Percentiles rank a stretch among this genome's conserved stretches.
Conservation (phyloP, 2,329 filamentous ascomycete genomes). For the Calycina marina region DNA sequence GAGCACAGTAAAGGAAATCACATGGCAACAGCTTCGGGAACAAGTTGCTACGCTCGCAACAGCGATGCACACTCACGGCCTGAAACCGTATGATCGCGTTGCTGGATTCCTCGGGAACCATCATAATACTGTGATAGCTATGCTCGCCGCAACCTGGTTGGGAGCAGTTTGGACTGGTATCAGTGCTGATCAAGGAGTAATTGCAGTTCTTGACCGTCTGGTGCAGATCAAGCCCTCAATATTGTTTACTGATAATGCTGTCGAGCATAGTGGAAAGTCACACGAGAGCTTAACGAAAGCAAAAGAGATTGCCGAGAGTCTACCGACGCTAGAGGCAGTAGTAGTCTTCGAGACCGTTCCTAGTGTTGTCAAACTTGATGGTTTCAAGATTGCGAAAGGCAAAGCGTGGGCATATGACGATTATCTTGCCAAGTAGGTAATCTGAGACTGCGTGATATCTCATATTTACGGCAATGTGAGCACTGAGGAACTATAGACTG, state of each 20-base stretch:
- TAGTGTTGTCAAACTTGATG: constrained; percentile 14
- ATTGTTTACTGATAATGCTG: constrained; percentile 76
- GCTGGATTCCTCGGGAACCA: constrained; percentile 80
- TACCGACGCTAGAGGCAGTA: constrained; percentile 49
- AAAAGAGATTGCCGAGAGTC: constrained; percentile 52
- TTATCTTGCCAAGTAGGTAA: constrained; percentile 26
- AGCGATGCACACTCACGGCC: constrained; percentile 50
- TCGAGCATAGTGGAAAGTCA: constrained; percentile 79
- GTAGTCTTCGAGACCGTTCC: constrained; percentile 59
- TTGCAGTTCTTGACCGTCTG: constrained; percentile 77
- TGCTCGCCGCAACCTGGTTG: constrained; percentile 68
- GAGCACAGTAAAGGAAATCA: constrained; percentile 38
- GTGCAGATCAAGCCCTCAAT: constrained; percentile 65
- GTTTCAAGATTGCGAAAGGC: constrained; percentile 20
- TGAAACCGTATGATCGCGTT: constrained; percentile 42
- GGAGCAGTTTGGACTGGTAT: constrained; percentile 90
- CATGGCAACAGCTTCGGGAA: constrained; percentile 71
- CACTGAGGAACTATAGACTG: too few relatives aligned
- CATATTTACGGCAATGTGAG: too few relatives aligned
- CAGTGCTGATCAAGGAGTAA: constrained; percentile 82
- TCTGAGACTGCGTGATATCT: too few relatives aligned
- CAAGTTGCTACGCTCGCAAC: constrained; percentile 60
- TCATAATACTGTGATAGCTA: constrained; percentile 70
- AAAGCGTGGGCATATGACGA: constrained; percentile 26
- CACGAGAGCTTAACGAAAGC: constrained; percentile 74